Conservation (phyloP, 2,329 filamentous ascomycete species). For the Ceratocystis lukuohia region DNA sequence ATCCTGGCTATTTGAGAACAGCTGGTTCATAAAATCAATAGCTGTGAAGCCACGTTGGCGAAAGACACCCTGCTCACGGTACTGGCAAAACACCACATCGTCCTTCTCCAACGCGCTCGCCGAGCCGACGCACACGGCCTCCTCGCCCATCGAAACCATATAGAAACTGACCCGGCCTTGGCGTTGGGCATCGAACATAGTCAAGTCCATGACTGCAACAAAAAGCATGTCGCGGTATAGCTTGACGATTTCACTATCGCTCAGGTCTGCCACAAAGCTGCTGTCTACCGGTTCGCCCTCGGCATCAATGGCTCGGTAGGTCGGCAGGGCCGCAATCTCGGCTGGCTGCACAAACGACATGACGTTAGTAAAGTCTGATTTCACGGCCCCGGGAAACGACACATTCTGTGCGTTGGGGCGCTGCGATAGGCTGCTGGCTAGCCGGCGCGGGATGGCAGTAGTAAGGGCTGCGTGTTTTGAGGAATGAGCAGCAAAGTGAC, state of each 20-base stretch:
- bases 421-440: constrained; percentile 39
- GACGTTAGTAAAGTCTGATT: constrained; percentile 76
- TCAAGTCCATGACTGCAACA: constrained; percentile 77
- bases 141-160: constrained; percentile 91
- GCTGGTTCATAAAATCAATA: constrained; percentile 84
- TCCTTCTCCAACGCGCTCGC: constrained; percentile 69
- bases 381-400: constrained; percentile 86
- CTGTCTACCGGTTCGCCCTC: constrained; percentile 72
- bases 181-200: constrained; percentile 96
- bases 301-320: constrained; percentile 83
- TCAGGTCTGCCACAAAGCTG: constrained; percentile 53
- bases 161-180: constrained; percentile 94
- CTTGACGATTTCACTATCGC: constrained; percentile 46
- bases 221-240: constrained; percentile 54
- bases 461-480: background rate
- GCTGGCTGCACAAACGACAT: constrained; percentile 67
- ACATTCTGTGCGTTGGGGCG: constrained; percentile 42
- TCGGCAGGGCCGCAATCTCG: constrained; percentile 63
- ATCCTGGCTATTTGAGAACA: constrained; percentile 80
- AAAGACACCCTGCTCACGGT: constrained; percentile 85
- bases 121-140: constrained; percentile 83
- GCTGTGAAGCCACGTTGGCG: constrained; percentile 77
- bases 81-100: constrained; percentile 89
- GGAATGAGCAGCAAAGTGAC: background rate
- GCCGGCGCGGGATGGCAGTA: background rate